Evolutionary conservation across 2,329 filamentous ascomycete genomes (phyloP).

Genomic region (Oidium heveae): DNA sequence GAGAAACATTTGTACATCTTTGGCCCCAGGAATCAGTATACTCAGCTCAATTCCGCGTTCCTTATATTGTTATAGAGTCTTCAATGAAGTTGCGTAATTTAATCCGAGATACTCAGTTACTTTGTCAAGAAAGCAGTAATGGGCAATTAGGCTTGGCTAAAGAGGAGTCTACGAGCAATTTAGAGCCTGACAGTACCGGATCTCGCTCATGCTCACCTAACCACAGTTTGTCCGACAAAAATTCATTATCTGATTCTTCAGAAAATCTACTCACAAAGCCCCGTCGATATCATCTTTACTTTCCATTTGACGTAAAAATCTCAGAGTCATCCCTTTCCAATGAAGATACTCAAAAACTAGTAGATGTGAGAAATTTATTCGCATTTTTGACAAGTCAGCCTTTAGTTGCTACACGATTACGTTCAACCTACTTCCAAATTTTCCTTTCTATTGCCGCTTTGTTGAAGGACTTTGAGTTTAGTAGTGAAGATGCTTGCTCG

Average conservation of each 20-base stretch:
- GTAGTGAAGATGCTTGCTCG: slow-evolving; percentile 26
- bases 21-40: slow-evolving; percentile 23
- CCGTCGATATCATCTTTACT: slow-evolving; percentile 25
- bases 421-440: slow-evolving; percentile 26
- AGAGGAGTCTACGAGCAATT: slow-evolving; percentile 16
- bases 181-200: slow-evolving; percentile 7
- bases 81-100: slow-evolving; percentile 15
- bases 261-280: slow-evolving; percentile 13
- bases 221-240: slow-evolving; percentile 2
- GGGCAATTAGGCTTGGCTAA: slow-evolving; percentile 19
- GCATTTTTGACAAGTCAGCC: slow-evolving; percentile 39
- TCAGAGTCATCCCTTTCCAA: slow-evolving; percentile 13
- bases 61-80: slow-evolving; percentile 25
- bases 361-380: slow-evolving; percentile 38
- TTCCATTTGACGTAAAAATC: slow-evolving; percentile 17
- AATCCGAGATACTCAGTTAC: slow-evolving; percentile 3
- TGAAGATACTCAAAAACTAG: slow-evolving; percentile 27
- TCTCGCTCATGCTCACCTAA: slow-evolving; percentile 16
- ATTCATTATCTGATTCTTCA: slow-evolving; percentile 7
- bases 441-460: slow-evolving; percentile 28
- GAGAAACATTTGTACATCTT: slow-evolving; percentile 31
- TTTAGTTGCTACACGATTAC: slow-evolving; percentile 29
- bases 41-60: slow-evolving; percentile 35
- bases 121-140: slow-evolving; percentile 12
- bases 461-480: slow-evolving; percentile 31